Percentiles rank a stretch among this genome's conserved stretches.
These are phyloP conservation scores for Colletotrichum zoysiae DNA, from an alignment of 2,329 filamentous ascomycete genomes.

Conservation along the genomic window DNA sequence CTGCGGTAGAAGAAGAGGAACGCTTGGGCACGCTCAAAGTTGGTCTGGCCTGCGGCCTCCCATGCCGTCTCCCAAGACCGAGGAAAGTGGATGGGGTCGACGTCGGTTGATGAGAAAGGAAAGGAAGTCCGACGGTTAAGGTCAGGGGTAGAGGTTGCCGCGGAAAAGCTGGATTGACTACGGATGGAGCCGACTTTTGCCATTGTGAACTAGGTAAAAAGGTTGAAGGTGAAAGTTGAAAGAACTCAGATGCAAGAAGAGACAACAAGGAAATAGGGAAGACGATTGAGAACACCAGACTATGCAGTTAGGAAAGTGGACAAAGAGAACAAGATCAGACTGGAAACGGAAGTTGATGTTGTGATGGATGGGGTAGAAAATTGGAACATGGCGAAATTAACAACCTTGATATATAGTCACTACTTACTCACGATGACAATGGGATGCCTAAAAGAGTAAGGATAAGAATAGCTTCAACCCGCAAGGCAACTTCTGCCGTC, in stretches of 20 bases:
- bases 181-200: neutral
- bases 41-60: slow-evolving; percentile 38
- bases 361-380: neutral
- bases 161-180: neutral
- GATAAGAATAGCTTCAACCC: slow-evolving; percentile 8
- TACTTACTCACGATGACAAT: neutral
- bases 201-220: neutral
- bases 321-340: neutral
- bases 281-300: neutral
- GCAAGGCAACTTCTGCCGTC: neutral
- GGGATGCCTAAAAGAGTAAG: neutral
- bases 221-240: neutral
- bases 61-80: slow-evolving; percentile 24
- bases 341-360: neutral
- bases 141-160: neutral
- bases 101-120: neutral
- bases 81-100: slow-evolving; percentile 20
- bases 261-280: neutral
- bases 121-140: neutral
- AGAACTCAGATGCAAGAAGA: neutral
- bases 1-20: slow-evolving; percentile 49
- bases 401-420: neutral
- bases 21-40: slow-evolving; percentile 49
- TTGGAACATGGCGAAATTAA: neutral
- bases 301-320: neutral